Percentiles rank a stretch among this genome's conserved stretches.
Evolutionary conservation across 768 basidiomycete genomes (phyloP).

Genomic region (Kwoniella sp.): DNA sequence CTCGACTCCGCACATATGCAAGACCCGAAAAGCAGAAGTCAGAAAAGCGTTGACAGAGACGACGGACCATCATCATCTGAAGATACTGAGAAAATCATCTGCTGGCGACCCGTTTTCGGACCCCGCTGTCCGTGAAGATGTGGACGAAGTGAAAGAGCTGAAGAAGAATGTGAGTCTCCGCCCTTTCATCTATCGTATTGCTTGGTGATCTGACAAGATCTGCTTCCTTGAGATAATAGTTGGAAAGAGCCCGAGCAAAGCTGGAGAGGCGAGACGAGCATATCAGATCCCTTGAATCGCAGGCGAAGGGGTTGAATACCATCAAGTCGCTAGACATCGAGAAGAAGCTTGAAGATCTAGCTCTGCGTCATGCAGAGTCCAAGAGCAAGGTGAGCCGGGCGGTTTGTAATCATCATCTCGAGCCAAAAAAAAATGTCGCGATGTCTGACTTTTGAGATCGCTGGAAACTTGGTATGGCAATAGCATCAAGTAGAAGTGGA

Average conservation of each 20-base stretch:
- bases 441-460: no score
- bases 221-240: slow-evolving; percentile 10
- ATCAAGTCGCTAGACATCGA: slow-evolving; percentile 13
- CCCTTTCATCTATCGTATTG: not conserved
- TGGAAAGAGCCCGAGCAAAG: slow-evolving; percentile 29
- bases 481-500: slow-evolving; percentile 12
- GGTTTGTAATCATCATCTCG: no score
- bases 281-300: slow-evolving; percentile 12
- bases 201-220: not conserved
- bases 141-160: slow-evolving; percentile 61
- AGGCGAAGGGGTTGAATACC: not conserved
- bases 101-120: no score
- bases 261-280: slow-evolving; percentile 32
- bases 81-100: no score
- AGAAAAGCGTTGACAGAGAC: not conserved
- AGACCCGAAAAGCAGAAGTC: not conserved
- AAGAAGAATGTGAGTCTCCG: slow-evolving; percentile 52
- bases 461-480: no score
- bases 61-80: not conserved
- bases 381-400: slow-evolving; percentile 29
- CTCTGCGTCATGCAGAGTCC: slow-evolving; percentile 20
- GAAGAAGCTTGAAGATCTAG: slow-evolving; percentile 25
- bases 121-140: slow-evolving; percentile 60
- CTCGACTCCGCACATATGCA: not conserved
- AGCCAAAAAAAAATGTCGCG: no score